A percentile compares a stretch with the other conserved stretches of the same genome.
These are phyloP conservation scores for Dactylellina sp. DNA, from an alignment of 2,329 filamentous ascomycete species.

Conservation along the genomic window DNA sequence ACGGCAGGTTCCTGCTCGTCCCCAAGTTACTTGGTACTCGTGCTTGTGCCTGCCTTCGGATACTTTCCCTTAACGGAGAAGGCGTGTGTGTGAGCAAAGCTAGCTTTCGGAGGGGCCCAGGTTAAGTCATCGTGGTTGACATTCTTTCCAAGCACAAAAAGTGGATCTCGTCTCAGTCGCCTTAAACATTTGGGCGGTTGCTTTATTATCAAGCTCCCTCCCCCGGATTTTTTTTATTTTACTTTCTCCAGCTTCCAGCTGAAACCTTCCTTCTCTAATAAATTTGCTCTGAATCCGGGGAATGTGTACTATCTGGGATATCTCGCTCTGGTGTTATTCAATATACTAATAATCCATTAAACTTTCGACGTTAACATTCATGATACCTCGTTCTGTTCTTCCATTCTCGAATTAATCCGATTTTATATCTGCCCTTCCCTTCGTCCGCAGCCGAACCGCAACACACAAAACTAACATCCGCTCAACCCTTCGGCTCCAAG, in stretches of 20 bases:
- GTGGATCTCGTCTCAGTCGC: constrained; percentile 52
- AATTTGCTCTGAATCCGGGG: constrained; percentile 40
- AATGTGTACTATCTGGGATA: constrained; percentile 57
- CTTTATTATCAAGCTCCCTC: constrained; percentile 56
- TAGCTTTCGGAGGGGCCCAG: constrained; percentile 18
- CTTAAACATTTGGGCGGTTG: constrained; percentile 42
- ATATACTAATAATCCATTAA: constrained; percentile 38
- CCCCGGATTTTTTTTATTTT: constrained; percentile 55
- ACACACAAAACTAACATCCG: constrained; percentile 16
- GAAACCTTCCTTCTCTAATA: constrained; percentile 42
- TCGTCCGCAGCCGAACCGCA: constrained; percentile 47
- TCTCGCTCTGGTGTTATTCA: constrained; percentile 55
- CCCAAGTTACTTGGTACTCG: constrained; percentile 19
- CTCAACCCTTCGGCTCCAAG: constrained; percentile 7
- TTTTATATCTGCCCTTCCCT: constrained; percentile 34
- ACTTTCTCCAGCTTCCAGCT: constrained; percentile 43
- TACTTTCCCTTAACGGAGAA: constrained; percentile 56
- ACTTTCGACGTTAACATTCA: constrained; percentile 19
- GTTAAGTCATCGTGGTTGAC: constrained; percentile 48
- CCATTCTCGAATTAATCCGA: constrained; percentile 3
- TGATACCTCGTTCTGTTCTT: constrained; percentile 21
- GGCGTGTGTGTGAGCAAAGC: constrained; percentile 29
- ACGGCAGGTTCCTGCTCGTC: constrained; percentile 25
- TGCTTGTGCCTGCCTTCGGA: constrained; percentile 54
- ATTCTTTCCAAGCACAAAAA: constrained; percentile 36